phyloP scores from a whole-genome alignment of 225 moss, liverwort and hornwort species.

The Physcomitrellopsis africana region DNA sequence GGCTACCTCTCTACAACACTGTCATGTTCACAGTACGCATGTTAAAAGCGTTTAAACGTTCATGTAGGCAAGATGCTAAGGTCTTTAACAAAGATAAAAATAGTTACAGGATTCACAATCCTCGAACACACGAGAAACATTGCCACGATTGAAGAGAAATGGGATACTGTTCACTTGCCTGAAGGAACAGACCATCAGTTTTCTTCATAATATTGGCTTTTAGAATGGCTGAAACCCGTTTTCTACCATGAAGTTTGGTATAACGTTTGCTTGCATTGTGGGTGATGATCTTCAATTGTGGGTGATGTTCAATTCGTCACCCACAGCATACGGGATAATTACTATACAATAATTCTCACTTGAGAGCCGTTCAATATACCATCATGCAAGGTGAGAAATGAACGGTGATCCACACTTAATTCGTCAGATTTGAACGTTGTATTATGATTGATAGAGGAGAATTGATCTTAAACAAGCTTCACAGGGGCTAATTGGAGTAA shows the following conservation, averaged over 20 bases:
- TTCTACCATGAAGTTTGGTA: conserved; percentile 76
- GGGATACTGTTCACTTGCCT: conserved; percentile 46
- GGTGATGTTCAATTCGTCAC: conserved; percentile 66
- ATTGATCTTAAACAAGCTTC: not conserved
- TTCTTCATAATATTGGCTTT: conserved; percentile 99
- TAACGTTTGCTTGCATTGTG: conserved; percentile 81
- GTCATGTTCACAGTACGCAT: conserved; percentile 20
- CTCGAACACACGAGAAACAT: not conserved
- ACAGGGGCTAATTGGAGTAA: not conserved
- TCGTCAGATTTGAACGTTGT: too few species aligned
- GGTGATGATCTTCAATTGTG: conserved; percentile 86
- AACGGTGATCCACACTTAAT: too few species aligned
- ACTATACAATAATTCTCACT: too few species aligned
- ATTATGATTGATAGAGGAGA: too few species aligned
- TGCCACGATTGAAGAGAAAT: not conserved
- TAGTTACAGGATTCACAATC: not conserved
- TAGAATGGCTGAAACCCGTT: conserved; percentile 86
- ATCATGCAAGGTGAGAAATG: too few species aligned
- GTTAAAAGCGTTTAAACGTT: not conserved
- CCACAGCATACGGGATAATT: too few species aligned
- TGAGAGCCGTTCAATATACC: too few species aligned
- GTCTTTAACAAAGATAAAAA: too few species aligned
- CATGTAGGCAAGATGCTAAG: too few species aligned
- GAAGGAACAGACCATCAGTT: conserved; percentile 86
- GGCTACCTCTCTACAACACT: conserved; percentile 89